Base-by-base conservation (phyloP, 2,329 filamentous ascomycete species). In the Sarocladium kiliense region DNA sequence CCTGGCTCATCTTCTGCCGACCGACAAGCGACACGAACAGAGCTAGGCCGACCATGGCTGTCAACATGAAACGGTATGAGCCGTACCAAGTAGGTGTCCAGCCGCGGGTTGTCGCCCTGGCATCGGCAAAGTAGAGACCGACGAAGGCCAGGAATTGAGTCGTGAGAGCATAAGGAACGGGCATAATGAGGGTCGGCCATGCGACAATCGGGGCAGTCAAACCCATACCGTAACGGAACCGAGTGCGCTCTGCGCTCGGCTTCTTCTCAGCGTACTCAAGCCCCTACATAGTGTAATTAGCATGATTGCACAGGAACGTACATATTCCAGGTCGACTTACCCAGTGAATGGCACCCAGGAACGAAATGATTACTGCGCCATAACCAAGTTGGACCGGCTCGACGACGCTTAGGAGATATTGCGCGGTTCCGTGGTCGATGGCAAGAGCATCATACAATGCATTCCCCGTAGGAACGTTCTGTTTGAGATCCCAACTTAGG, bases 261-360 rank as follows among this genome's bases (percentile, higher is more conserved):
- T 69, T 78, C 86, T 73, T 87, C 75, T 81, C 80, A 53, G 88
- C 88, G 69, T 87, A 95, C 72, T 96, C 91, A 18, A 96, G 78
- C 55, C 92, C 92, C 73, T 76, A 14, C 0, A 11, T 9, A 32
- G 21, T 10, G 11, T 30, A 6, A n/a, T 18, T 0, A 1, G 2
- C 3, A 37, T 64, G 54, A 61, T 54, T 25, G 41, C 14, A 14
- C 39, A 18, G 18, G 4, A 7, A n/a, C 21, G 14, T 12, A 23
- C 32, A 3, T 27, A 14, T 6, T 25, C 21, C 12, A 32, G 23
- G 18, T 45, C n/a, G 9, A n/a, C 25, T 32, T 27, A 75, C 88
- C 93, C 82, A 97, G 72, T 97, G 93, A 64, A 96, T 86, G 32
- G 92, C 92, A 44, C 93, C 93, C 1, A 97, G 82, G 78, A 96